Base-by-base conservation (phyloP, 179 eudicot genomes). In the Sideroxylon spinosum region DNA sequence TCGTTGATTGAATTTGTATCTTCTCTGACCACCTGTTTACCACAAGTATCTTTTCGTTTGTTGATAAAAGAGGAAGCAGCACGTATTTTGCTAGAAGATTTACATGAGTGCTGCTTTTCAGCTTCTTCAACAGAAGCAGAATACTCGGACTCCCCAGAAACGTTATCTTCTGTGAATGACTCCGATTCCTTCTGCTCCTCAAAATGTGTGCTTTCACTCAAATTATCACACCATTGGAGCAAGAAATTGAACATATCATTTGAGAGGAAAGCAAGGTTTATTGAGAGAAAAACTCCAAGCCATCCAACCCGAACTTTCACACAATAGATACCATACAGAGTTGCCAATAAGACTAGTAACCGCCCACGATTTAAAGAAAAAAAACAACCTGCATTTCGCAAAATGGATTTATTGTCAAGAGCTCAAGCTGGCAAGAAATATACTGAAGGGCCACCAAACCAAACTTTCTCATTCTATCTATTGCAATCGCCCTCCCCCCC, bases 341-440 rank as follows among this genome's bases (percentile, higher is more conserved):
- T 88, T 73, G 96, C 93, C 86, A 92, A 89, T 76, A 95, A 82
- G 81, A 95, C 96, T 78, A 95, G 92, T 85, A 94, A 82, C 50
- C 99, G 86, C 37, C 98, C 98, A 81, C 92, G 99, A 81, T 90
- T 95, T 79, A 92, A 84, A 77, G 98, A 90, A 88, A 95, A 95
- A 79, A 95, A 80, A 83, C 94, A 95, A 49, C 99, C 99, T 95
- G 94, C 84, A 84, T 32, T 29, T 57, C 65, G 53, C 82, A 66
- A 76, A 73, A 69, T 65, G 28, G 23, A 48, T 64, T 64, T 12
- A 48, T 3, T 17, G 3, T 73, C 78, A 72, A 52, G 55, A 13
- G 25, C 46, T 44, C 13, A 32, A 57, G 23, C 32, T 75, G 81
- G 16, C 9, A 65, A 67, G n/a, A 69, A 67, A 37, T 73, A 81